phyloP scores from a whole-genome alignment of 208 protist species.

The Wallacemonas sp. region DNA sequence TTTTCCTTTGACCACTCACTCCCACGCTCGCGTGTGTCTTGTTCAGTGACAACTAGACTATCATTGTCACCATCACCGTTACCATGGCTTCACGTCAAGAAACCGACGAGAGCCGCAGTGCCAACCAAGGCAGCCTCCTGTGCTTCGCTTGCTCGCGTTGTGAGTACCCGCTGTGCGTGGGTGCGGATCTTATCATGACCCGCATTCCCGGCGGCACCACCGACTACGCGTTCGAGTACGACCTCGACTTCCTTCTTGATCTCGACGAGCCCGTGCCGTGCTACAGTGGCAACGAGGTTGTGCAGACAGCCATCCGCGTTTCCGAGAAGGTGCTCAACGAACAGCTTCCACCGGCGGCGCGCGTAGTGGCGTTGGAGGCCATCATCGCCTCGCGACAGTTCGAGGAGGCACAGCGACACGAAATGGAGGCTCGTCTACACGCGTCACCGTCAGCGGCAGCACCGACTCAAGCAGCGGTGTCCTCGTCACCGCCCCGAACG shows the following conservation, averaged over 20 bases:
- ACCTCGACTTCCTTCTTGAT: slow-evolving; percentile 73
- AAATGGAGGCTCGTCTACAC: background rate
- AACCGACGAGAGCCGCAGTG: no score
- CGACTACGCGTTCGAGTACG: slow-evolving; percentile 67
- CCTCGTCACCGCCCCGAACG: background rate
- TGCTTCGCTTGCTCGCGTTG: slow-evolving; percentile 82
- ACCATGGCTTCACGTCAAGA: no score
- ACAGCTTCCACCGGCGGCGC: slow-evolving; percentile 50
- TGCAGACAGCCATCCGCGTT: slow-evolving; percentile 45
- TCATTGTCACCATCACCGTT: no score
- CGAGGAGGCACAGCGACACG: slow-evolving; percentile 24
- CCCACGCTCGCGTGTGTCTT: no score
- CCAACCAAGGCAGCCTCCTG: slow-evolving; percentile 4
- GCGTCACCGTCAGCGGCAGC: background rate
- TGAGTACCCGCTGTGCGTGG: slow-evolving; percentile 73
- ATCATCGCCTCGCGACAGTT: slow-evolving; percentile 53
- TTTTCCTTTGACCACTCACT: no score
- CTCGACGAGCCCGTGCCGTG: slow-evolving; percentile 71
- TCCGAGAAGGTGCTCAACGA: slow-evolving; percentile 56
- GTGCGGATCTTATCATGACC: slow-evolving; percentile 37
- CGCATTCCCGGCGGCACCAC: slow-evolving; percentile 41
- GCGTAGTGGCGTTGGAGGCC: slow-evolving; percentile 54
- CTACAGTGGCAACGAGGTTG: slow-evolving; percentile 69
- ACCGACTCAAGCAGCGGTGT: background rate
- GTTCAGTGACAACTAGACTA: no score